Conservation (phyloP, 1,284 basidiomycete species). For the Megacollybia platyphylla region DNA sequence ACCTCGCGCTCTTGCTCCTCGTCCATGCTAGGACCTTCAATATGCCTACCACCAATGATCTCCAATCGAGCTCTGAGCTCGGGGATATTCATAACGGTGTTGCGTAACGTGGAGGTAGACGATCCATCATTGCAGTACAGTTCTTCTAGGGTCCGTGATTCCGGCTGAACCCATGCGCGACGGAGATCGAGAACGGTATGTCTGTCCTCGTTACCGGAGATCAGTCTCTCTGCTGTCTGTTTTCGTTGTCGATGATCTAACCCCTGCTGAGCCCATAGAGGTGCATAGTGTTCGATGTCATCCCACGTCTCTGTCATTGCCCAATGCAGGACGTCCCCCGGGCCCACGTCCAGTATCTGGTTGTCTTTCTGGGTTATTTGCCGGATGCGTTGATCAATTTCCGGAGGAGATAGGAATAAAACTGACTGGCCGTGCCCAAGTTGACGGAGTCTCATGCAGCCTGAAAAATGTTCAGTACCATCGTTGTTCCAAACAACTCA, state of each 20-base stretch:
- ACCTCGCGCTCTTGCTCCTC: constrained; percentile 43
- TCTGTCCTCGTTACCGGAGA: background rate
- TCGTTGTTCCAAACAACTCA: no score
- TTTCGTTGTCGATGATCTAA: constrained; percentile 17
- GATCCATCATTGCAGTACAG: constrained; percentile 16
- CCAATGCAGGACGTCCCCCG: constrained; percentile 31
- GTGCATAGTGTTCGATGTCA: constrained; percentile 23
- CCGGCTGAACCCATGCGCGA: constrained; percentile 22
- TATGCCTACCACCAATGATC: constrained; percentile 14
- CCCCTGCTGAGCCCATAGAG: constrained; percentile 38
- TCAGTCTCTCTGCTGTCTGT: background rate
- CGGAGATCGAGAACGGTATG: constrained; percentile 9
- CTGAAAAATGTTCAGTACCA: constrained; percentile 11
- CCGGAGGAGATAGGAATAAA: constrained; percentile 34
- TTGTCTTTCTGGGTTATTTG: background rate
- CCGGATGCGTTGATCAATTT: constrained; percentile 29
- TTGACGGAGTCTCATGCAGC: constrained; percentile 38
- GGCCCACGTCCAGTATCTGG: background rate
- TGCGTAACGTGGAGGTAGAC: constrained; percentile 1
- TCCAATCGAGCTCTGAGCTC: constrained; percentile 15
- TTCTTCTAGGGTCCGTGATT: constrained; percentile 23
- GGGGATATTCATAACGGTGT: constrained; percentile 5
- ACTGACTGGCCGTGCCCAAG: constrained; percentile 35
- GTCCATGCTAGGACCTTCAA: constrained; percentile 14
- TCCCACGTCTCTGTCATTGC: constrained; percentile 29